A percentile compares a stretch with the other conserved stretches of the same genome.
Evolutionary conservation across 139 green algal genomes (phyloP).

Genomic region (Asterochloris sp.): DNA sequence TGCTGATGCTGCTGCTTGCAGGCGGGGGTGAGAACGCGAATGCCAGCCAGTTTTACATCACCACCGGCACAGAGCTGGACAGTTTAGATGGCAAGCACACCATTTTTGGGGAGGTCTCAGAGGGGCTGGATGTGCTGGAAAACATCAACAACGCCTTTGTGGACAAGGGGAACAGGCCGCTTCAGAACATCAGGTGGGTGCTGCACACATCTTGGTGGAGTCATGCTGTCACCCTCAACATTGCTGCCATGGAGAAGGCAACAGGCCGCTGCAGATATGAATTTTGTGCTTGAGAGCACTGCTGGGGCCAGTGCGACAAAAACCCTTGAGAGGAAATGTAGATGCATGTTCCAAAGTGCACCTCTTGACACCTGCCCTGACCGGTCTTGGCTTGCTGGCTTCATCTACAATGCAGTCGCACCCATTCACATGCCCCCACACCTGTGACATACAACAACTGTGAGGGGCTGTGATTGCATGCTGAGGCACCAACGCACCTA

Average conservation of each 20-base stretch:
- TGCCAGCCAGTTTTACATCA: constrained; percentile 95
- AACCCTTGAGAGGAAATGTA: too few species aligned
- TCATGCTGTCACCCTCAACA: too few species aligned
- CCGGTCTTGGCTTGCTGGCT: neutral
- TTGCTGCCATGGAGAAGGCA: too few species aligned
- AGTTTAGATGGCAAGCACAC: constrained; percentile 94
- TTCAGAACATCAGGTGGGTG: constrained; percentile 83
- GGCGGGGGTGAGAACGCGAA: constrained; percentile 64
- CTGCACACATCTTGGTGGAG: constrained; percentile 12
- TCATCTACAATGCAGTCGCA: too few species aligned
- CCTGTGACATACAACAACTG: too few species aligned
- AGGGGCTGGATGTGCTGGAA: constrained; percentile 89
- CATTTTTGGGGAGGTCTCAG: constrained; percentile 84
- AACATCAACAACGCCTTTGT: constrained; percentile 86
- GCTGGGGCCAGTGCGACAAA: too few species aligned
- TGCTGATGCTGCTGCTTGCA: neutral
- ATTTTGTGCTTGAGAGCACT: too few species aligned
- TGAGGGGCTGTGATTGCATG: too few species aligned
- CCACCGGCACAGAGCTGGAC: constrained; percentile 57
- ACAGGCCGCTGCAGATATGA: too few species aligned
- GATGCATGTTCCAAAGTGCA: too few species aligned
- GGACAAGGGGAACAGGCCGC: constrained; percentile 77
- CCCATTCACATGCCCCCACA: too few species aligned
- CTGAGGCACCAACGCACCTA: too few species aligned
- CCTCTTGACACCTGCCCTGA: neutral